phyloP scores from a whole-genome alignment of 169 alveolate genomes.

The Cryptosporidium baileyi region DNA sequence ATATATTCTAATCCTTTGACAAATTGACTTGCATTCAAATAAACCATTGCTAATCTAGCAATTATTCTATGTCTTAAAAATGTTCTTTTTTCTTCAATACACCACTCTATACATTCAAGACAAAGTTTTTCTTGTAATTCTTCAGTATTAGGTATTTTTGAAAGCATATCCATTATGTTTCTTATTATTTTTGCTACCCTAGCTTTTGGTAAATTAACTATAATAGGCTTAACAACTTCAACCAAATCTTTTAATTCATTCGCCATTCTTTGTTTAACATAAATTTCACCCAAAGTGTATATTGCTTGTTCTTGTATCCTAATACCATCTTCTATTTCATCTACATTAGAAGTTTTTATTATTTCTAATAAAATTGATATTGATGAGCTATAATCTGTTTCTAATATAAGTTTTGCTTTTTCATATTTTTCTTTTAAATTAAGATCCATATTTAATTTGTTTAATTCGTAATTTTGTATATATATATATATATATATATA shows the following conservation, averaged over 20 bases:
- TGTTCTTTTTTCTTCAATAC: constrained; percentile 90
- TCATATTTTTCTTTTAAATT: constrained; percentile 3
- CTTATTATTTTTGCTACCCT: constrained; percentile 79
- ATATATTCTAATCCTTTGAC: constrained; percentile 87
- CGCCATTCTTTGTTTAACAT: constrained; percentile 45
- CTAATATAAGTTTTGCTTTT: constrained; percentile 23
- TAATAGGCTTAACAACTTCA: constrained; percentile 72
- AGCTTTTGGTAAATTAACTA: constrained; percentile 78
- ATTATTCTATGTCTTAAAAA: constrained; percentile 91
- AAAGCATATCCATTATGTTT: constrained; percentile 74
- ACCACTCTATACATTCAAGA: constrained; percentile 90
- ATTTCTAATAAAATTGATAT: constrained; percentile 2
- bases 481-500: background rate
- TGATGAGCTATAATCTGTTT: constrained; percentile 31
- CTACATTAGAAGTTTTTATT: background rate
- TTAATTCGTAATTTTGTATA: background rate
- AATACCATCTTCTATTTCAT: constrained; percentile 56
- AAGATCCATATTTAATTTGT: constrained; percentile 25
- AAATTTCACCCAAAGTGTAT: constrained; percentile 49
- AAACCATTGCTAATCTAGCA: constrained; percentile 88
- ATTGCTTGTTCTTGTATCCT: constrained; percentile 68
- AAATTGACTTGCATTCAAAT: constrained; percentile 81
- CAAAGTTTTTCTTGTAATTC: constrained; percentile 85
- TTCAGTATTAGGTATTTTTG: constrained; percentile 76
- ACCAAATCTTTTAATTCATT: constrained; percentile 39